phyloP scores from a whole-genome alignment of 129 eudicot species.

The Ambrosia artemisiifolia region DNA sequence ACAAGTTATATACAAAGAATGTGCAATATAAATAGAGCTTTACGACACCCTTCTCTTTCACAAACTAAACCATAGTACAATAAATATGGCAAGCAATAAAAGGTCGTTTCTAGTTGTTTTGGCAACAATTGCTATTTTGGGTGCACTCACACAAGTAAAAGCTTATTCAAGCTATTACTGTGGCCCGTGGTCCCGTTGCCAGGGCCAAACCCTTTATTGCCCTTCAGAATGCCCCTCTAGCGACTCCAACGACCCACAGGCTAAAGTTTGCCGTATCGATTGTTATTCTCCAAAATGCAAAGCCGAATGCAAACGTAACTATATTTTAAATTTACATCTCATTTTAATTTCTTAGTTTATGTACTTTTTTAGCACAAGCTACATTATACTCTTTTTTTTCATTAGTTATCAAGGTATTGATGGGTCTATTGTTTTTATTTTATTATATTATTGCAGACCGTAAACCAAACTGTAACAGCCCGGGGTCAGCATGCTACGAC shows the following conservation, averaged over 20 bases:
- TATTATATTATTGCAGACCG: conserved; percentile 25
- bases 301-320: conserved; percentile 30
- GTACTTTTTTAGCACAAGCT: neutral
- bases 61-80: neutral
- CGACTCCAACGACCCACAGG: conserved; percentile 27
- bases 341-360: neutral
- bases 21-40: conserved; percentile 24
- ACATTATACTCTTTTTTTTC: neutral
- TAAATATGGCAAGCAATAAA: conserved; percentile 17
- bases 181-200: conserved; percentile 15
- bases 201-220: conserved; percentile 20
- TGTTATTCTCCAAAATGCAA: conserved; percentile 46
- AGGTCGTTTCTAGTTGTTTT: neutral
- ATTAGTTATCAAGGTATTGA: too few species aligned
- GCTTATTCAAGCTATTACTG: conserved; percentile 29
- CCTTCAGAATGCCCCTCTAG: conserved; percentile 43
- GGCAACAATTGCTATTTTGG: conserved; percentile 19
- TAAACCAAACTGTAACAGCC: conserved; percentile 51
- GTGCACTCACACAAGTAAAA: conserved; percentile 23
- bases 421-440: neutral
- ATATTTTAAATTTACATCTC: neutral
- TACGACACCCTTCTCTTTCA: neutral
- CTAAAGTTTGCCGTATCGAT: conserved; percentile 43
- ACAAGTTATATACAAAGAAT: neutral
- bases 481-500: conserved; percentile 68